phyloP scores from a whole-genome alignment of 2,329 filamentous ascomycete genomes.

The Cytospora chrysosperma region DNA sequence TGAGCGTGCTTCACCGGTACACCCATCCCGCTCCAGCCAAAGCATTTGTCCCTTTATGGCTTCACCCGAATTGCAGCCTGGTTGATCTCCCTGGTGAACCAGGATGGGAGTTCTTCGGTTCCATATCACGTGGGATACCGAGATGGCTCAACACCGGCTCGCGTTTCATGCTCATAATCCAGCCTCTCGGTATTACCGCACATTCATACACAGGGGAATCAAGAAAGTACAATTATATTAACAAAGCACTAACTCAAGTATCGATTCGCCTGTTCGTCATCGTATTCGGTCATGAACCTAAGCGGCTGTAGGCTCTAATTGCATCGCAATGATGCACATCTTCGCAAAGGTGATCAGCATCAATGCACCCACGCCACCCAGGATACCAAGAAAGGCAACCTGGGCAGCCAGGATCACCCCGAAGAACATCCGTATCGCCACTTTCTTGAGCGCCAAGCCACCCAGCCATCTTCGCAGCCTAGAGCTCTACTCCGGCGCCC shows the following conservation, averaged over 20 bases:
- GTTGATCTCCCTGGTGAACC: no score
- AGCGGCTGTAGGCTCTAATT: neutral
- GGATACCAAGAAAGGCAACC: neutral
- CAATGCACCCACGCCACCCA: neutral
- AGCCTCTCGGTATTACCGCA: neutral
- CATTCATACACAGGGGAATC: neutral
- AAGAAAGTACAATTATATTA: neutral
- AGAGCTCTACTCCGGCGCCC: constrained; percentile 34
- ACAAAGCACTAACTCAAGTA: neutral
- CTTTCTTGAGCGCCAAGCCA: neutral
- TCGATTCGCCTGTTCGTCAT: neutral
- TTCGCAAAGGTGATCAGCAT: constrained; percentile 11
- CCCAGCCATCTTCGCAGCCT: neutral
- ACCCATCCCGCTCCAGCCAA: no score
- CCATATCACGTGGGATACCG: no score
- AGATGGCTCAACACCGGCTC: no score
- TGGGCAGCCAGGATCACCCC: constrained; percentile 3
- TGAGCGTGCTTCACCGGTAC: no score
- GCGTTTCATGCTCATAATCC: neutral
- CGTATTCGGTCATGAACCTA: neutral
- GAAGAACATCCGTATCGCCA: constrained; percentile 3
- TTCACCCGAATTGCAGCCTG: no score
- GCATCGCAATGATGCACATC: neutral
- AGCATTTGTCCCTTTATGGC: no score
- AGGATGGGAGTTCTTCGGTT: no score